These are phyloP conservation scores for Fusarium hainanense DNA, from an alignment of 2,329 filamentous ascomycete genomes.

Conservation along the genomic window DNA sequence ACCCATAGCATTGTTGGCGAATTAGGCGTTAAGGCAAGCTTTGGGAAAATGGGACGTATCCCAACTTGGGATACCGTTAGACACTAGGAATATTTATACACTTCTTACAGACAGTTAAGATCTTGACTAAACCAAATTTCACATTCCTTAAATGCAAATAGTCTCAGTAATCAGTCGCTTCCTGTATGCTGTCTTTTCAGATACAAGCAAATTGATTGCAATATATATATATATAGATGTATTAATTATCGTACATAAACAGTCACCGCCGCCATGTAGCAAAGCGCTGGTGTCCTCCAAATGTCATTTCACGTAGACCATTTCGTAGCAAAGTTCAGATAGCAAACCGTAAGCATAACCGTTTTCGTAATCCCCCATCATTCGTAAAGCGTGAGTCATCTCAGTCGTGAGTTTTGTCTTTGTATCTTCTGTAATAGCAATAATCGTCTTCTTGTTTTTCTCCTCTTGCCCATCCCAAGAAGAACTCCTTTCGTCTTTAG, in stretches of 20 bases:
- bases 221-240: constrained; percentile 12
- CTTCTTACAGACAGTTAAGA: neutral
- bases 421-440: constrained; percentile 4
- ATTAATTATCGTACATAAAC: constrained; percentile 37
- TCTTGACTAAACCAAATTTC: neutral
- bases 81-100: constrained; percentile 1
- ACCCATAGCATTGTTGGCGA: constrained; percentile 46
- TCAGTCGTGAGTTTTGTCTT: constrained; percentile 42
- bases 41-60: constrained; percentile 22
- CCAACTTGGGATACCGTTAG: constrained; percentile 8
- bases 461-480: neutral
- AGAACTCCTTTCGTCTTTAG: neutral
- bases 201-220: constrained; percentile 24
- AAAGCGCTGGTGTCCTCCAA: constrained; percentile 33
- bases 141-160: neutral
- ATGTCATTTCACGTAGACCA: constrained; percentile 17
- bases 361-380: constrained; percentile 30
- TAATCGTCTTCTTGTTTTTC: constrained; percentile 1
- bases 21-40: constrained; percentile 49
- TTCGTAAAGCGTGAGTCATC: constrained; percentile 45
- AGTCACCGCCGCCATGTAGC: constrained; percentile 18
- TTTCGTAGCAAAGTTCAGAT: constrained; percentile 32
- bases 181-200: constrained; percentile 18
- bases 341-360: constrained; percentile 31
- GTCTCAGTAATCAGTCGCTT: neutral